Evolutionary conservation across 2,329 filamentous ascomycete genomes (phyloP), one percentile per base, ranked within the genome.

Genomic region (Trichoderma lentiforme): DNA sequence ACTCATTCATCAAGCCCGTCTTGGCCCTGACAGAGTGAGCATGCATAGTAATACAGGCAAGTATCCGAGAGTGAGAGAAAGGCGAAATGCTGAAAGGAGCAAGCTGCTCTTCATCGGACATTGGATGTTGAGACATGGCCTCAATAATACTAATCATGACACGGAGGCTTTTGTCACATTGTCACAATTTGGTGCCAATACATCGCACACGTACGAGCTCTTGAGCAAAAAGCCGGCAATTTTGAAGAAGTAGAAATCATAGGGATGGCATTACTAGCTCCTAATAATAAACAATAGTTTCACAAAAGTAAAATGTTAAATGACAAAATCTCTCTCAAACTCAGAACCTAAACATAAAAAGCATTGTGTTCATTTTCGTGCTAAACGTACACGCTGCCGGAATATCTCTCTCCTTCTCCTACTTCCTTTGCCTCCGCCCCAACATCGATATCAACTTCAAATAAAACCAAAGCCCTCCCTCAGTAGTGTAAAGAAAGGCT

Each of bases 341-440:
- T 58, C 24, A 21, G 14, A 70, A 70, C 30, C 28, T 26, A 34
- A 57, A 60, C 24, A 34, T 32, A 28, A 51, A 14, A 51, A 51
- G 68, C 68, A 71, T 60, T 57, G 53, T 47, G 69, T 43, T 51
- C 53, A 60, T 65, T 57, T 32, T 39, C 36, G 32, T 36, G 60
- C 32, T 56, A 65, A 62, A 63, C 14, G 60, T 60, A 69, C 66
- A 69, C 66, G 56, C 56, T 61, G 56, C 28, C 64, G 14, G 21
- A 9, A 14, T 24, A 14, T 15, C 43, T 26, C 56, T 28, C 32
- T 26, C 28, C 28, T 26, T 39, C 53, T 14, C 34, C 6, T 34
- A 14, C 30, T 26, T 21, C 26, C 26, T 28, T 18, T 18, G 56
- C 62, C 36, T 47, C 39, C 32, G 18, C 9, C 43, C 28, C 68